Percentiles rank a stretch among this genome's conserved stretches.
Evolutionary conservation across 768 basidiomycete species (phyloP).

Genomic region (Albatrellus ellisii): DNA sequence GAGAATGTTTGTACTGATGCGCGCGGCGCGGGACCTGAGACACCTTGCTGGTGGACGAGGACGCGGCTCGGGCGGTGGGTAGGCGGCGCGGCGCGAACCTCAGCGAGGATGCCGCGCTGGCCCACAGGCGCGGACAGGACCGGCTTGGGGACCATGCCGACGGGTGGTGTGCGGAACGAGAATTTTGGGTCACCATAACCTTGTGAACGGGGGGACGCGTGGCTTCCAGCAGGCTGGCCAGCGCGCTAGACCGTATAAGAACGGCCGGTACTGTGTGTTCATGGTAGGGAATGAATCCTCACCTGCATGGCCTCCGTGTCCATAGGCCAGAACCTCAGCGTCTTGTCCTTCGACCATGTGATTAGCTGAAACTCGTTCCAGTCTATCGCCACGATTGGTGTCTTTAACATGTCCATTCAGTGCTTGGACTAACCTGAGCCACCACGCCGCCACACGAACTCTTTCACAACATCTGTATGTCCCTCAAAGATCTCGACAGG

Average conservation of each 20-base stretch:
- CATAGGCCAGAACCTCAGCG: slow-evolving; percentile 84
- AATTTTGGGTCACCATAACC: slow-evolving; percentile 18
- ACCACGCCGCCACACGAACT: slow-evolving; percentile 90
- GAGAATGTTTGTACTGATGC: neutral
- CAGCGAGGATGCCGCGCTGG: slow-evolving; percentile 52
- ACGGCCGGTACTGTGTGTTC: too few relatives aligned
- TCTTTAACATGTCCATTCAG: too few relatives aligned
- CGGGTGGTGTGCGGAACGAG: slow-evolving; percentile 48
- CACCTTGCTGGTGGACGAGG: slow-evolving; percentile 24
- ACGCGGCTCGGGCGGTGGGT: slow-evolving; percentile 17
- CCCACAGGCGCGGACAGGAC: slow-evolving; percentile 54
- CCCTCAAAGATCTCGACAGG: slow-evolving; percentile 75
- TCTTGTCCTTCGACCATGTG: slow-evolving; percentile 85
- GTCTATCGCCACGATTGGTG: slow-evolving; percentile 16
- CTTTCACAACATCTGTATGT: slow-evolving; percentile 88
- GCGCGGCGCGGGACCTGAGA: slow-evolving; percentile 17
- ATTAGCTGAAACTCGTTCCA: slow-evolving; percentile 47
- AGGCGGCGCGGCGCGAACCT: slow-evolving; percentile 43
- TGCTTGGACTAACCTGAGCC: slow-evolving; percentile 33
- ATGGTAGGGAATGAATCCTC: slow-evolving; percentile 7
- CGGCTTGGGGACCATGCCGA: slow-evolving; percentile 11
- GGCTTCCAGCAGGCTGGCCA: slow-evolving; percentile 13
- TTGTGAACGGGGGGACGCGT: slow-evolving; percentile 7
- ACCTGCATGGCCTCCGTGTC: slow-evolving; percentile 59
- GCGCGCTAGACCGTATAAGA: slow-evolving; percentile 14